Evolutionary conservation across 2,329 filamentous ascomycete species (phyloP), one percentile per base, ranked within the genome.

Genomic region (Xylaria multiplex): DNA sequence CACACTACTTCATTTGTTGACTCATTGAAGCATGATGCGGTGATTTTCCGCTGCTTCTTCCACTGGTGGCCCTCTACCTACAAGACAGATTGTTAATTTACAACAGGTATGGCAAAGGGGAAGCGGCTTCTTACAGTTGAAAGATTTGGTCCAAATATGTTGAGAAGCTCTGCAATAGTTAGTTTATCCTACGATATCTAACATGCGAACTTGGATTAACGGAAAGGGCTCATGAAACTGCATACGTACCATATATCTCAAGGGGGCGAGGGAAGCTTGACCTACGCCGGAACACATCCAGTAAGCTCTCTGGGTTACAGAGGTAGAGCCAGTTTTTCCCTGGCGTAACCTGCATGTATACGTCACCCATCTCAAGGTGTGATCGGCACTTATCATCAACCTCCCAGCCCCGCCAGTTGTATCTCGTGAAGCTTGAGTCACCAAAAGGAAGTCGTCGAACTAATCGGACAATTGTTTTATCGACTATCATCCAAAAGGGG

Each of bases 1-100:
- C 77, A 78, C 1, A 75, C 75, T 2, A 75, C 59, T 2, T 70
- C 66, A 57, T 75, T 74, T 49, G 70, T 77, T 7, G 69, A 69
- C 27, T 79, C 75, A 45, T 73, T 76, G 63, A 78, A 77, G 30
- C 69, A 77, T 0, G 42, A 58, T 1, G 69, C 58, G 0, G 73
- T 69, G 1, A 77, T 68, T 55, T 69, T 73, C 1, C 77, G 72
- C 27, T 76, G 73, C 27, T 16, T 67, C 42, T 70, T 69, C 72
- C 70, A 73, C 40, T 37, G 27, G 14, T 59, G 13, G 3, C 71
- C 71, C 45, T 73, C 66, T 11, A 53, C 65, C 3, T 52, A 9
- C 2, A 16, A 35, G 1, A 35, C 27, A 32, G 6, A 35, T 35
- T 35, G 6, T 35, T 35, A 27, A 27, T 27, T 27, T 3, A 27